A percentile compares a stretch with the other conserved stretches of the same genome.
phyloP scores from a whole-genome alignment of 2,329 filamentous ascomycete genomes.

The Penicillium sp. region DNA sequence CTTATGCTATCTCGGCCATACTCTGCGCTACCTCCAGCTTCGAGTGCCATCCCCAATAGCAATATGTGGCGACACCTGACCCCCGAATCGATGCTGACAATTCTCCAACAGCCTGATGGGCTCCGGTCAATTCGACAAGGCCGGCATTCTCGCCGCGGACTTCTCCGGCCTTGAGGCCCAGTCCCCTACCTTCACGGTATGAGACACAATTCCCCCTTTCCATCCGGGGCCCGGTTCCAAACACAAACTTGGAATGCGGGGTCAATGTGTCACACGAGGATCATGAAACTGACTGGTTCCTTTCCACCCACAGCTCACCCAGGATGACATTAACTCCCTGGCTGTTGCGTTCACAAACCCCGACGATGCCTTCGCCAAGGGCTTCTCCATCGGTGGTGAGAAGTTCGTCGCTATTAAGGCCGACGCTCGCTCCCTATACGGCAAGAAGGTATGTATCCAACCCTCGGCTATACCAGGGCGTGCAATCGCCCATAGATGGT shows the following conservation, averaged over 20 bases:
- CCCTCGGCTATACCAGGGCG: not conserved
- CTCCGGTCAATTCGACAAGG: conserved; percentile 78
- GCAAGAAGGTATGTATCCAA: conserved; percentile 67
- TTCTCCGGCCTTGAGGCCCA: conserved; percentile 80
- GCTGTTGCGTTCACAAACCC: conserved; percentile 54
- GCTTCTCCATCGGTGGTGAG: conserved; percentile 73
- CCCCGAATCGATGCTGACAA: conserved; percentile 11
- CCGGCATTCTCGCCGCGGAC: conserved; percentile 77
- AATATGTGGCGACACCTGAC: not conserved
- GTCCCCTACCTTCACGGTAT: conserved; percentile 71
- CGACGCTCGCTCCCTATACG: conserved; percentile 79
- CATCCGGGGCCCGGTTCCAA: not conserved
- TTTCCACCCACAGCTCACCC: conserved; percentile 45
- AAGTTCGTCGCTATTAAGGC: conserved; percentile 77
- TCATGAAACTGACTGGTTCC: not conserved
- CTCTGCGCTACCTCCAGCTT: not conserved
- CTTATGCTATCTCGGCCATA: not conserved
- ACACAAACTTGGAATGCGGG: conserved; percentile 2
- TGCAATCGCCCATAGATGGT: not conserved
- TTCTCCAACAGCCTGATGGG: conserved; percentile 67
- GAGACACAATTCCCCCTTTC: conserved; percentile 21
- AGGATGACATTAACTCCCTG: conserved; percentile 58
- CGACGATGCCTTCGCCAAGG: conserved; percentile 55
- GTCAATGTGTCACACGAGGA: not conserved
- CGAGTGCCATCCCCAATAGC: not conserved